Evolutionary conservation across 2,329 filamentous ascomycete species (phyloP), one percentile per base, ranked within the genome.

Genomic region (Madurella fahalii): DNA sequence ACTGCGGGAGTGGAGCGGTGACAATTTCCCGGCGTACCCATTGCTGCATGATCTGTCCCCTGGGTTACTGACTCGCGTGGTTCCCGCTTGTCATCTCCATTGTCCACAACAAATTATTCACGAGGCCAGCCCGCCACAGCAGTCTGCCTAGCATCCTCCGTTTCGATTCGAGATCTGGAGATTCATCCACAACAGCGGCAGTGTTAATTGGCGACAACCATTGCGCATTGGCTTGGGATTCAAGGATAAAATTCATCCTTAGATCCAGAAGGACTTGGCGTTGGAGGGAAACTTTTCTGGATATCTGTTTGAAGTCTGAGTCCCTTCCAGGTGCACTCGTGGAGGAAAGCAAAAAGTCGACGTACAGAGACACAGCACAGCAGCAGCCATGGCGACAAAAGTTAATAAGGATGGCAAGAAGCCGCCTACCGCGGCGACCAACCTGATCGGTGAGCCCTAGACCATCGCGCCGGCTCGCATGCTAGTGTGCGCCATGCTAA

Each of bases 351-450:
- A 45, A 16, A 40, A 37, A 45, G 17, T n/a, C 49, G 39, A 15
- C 41, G 17, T 37, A 37, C 32, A 54, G 32, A 54, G 20, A 56
- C 20, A 51, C 11, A 15, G 45, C 34, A 50, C 43, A 53, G 34
- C 39, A 40, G 41, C 47, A 53, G 50, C 39, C n/a, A 66, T 77
- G 74, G 70, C 74, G 55, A 72, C 73, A 40, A 77, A 74, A 60
- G 70, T 70, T 31, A 68, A 66, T 58, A 71, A 73, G 54, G 70
- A 78, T 62, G 74, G 81, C 75, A 93, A 88, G 77, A 83, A 87
- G 77, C 87, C 89, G 65, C 83, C 92, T 57, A 91, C 91, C 53
- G 89, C 85, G 60, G 92, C 92, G 43, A 92, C 89, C 46, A 96
- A 96, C 73, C 76, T 97, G 66, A 92, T 96, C 67, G 90, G 90